Base-by-base conservation (phyloP, 768 basidiomycete species). In the Boletus coccyginus region DNA sequence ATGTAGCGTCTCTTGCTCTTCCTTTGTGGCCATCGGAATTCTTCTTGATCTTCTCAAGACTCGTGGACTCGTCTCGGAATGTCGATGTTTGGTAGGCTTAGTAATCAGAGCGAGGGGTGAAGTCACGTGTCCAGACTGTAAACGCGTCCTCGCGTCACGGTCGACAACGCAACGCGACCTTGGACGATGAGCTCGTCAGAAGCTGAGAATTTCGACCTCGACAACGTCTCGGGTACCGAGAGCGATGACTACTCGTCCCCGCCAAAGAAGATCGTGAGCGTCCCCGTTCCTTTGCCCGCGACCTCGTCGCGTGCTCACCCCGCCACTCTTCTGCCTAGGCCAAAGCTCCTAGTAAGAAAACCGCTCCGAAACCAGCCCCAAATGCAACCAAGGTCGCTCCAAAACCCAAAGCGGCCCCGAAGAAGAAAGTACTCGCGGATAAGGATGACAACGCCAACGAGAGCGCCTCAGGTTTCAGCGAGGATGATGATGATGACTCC, bases 1-100 rank as follows among this genome's bases (percentile, higher is more conserved):
- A 70, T 86, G 87, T 52, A 94, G 85, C 3, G 82, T 84, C 71
- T 91, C 89, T 75, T 87, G 84, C 66, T 91, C 90, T 69, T 90
- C 90, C 69, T 88, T 87, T 46, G 81, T 86, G 50, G 84, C 77
- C 84, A 86, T 86, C 56, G 27, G 21, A 21, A 27, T 27, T 27
- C 27, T 27, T 27, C 27, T 27, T 27, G 6, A 27, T 27, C 27
- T 27, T 27, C 27, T 27, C 6, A 27, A 27, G 27, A 27, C 27
- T 27, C 27, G 27, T 21, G 21, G 21, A 21, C 21, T 21, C 21
- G 21, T 21, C 21, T 21, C 21, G 21, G 21, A 21, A 21, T 21
- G 21, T 21, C 21, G 27, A 27, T 27, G 27, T 27, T 27, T 27
- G 3, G 27, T 27, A 27, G 27, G 27, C 27, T 27, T 27, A 27